A percentile compares a stretch with the other conserved stretches of the same genome.
Conservation (phyloP, 2,329 filamentous ascomycete species). For the Alternaria tenuissima region DNA sequence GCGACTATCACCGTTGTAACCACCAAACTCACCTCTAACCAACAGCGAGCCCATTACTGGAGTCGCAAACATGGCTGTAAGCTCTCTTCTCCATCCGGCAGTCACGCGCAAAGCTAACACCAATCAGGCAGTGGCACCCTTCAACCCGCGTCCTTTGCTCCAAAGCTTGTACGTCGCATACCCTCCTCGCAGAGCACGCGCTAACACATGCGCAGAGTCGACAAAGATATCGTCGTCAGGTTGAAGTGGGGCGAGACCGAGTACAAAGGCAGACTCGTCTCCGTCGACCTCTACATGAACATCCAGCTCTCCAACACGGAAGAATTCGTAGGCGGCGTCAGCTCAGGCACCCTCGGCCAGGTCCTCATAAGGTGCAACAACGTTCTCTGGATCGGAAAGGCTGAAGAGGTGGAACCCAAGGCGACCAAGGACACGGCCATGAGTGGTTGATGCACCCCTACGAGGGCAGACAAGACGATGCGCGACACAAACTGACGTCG, state of each 20-base stretch:
- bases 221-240: conserved; percentile 88
- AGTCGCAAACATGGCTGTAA: conserved; percentile 52
- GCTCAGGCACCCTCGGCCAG: conserved; percentile 83
- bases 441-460: conserved; percentile 46
- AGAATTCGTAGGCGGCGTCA: conserved; percentile 90
- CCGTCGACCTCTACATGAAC: conserved; percentile 99
- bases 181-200: not conserved
- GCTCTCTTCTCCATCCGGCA: not conserved
- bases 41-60: not conserved
- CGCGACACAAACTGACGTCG: conserved; percentile 1
- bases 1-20: conserved; percentile 4
- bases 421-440: conserved; percentile 53
- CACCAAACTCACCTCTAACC: conserved; percentile 5
- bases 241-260: conserved; percentile 98
- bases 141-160: conserved; percentile 97
- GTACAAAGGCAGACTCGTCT: conserved; percentile 92
- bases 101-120: conserved; percentile 24
- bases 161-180: conserved; percentile 77
- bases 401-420: conserved; percentile 56
- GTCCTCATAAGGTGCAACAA: conserved; percentile 98
- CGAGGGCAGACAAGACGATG: not conserved
- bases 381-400: conserved; percentile 85
- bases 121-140: conserved; percentile 69
- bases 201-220: conserved; percentile 66
- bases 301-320: conserved; percentile 89